Evolutionary conservation across 2,329 filamentous ascomycete species (phyloP), one percentile per base, ranked within the genome.

Genomic region (Penicillium olsonii): DNA sequence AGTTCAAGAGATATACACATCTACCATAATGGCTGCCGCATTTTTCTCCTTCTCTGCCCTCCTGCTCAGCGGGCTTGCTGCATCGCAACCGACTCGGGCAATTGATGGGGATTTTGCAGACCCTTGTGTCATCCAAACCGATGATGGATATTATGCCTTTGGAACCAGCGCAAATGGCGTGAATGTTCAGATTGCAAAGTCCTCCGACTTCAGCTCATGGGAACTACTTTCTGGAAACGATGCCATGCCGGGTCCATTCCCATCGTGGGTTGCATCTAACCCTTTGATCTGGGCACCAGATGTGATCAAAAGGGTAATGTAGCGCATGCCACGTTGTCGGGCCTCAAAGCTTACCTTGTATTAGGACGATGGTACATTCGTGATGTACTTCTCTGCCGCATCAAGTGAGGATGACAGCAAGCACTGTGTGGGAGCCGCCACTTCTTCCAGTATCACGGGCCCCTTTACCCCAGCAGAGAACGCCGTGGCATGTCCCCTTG

Each of bases 261-360:
- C 75, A 2, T 57, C 67, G 14, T 85, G 82, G 81, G 77, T 77
- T 8, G 74, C 68, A 14, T 72, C 73, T 3, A 59, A 62, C 3
- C 60, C 62, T 5, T 73, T 78, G 47, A 77, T 77, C 11, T 85
- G 82, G 82, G 82, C 82, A 0, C 83, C 82, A 9, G 81, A 84
- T 60, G 78, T 85, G 2, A 72, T 74, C 6, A 68, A 69, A 40
- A 66, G 81, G 15, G 65, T 67, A 49, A 19, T 53, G 41, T 11
- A 11, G 35, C 7, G 31, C 15, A 37, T 5, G 5, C 15, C 26
- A 14, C 10, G n/a, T 41, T 14, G 18, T 38, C 34, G 26, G n/a
- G 10, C 4, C 6, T 15, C 26, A 31, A 27, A 40, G 26, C 39
- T 45, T 10, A 45, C 22, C 27, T 12, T n/a, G 11, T 15, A 39